These are phyloP conservation scores for Chrysanthemum seticuspe DNA, from an alignment of 129 eudicot species.

Conservation along the genomic window DNA sequence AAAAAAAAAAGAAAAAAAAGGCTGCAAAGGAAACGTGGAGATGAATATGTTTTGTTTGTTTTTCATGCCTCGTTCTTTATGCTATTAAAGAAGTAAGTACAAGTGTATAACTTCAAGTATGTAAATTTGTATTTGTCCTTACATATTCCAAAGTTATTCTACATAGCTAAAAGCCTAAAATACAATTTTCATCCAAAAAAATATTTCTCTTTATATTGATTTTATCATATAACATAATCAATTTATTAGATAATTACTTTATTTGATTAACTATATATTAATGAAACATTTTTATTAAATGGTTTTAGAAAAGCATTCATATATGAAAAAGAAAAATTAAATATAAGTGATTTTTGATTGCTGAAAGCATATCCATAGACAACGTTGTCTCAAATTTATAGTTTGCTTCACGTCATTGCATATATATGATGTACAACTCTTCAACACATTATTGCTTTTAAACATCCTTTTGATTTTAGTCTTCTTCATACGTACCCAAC, in stretches of 20 bases:
- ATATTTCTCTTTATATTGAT: no score
- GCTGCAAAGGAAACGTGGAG: no score
- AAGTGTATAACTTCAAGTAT: no score
- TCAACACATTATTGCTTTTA: slow-evolving; percentile 3
- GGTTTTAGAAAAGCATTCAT: background rate
- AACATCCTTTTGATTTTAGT: background rate
- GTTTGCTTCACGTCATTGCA: slow-evolving; percentile 51
- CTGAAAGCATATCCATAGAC: slow-evolving; percentile 37
- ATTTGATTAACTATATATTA: background rate
- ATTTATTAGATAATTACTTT: background rate
- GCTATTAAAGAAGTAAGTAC: no score
- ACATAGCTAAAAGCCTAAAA: no score
- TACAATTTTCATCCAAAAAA: no score
- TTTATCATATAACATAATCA: no score
- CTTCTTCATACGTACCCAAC: background rate
- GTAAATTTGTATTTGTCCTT: no score
- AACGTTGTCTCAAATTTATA: slow-evolving; percentile 3
- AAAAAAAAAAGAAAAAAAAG: no score
- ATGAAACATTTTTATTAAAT: background rate
- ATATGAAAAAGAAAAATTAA: background rate
- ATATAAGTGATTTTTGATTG: slow-evolving; percentile 26
- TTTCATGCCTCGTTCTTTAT: no score
- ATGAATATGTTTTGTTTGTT: no score
- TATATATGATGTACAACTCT: background rate
- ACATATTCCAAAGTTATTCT: no score